Evolutionary conservation across 176 grass and related monocot species (phyloP).

Genomic region (Juncus effusus): DNA sequence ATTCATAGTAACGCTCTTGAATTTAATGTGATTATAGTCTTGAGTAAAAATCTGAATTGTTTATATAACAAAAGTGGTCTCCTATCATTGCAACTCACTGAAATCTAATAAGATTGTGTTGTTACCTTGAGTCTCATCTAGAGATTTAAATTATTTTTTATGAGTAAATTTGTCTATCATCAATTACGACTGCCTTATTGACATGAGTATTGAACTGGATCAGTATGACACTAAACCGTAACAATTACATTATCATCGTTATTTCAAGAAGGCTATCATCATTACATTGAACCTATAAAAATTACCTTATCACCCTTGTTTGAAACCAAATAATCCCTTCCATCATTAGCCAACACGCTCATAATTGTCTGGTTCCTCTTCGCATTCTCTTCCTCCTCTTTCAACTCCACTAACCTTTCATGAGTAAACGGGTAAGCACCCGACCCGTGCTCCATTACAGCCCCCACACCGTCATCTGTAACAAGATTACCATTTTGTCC

Average conservation of each 20-base stretch:
- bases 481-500: conserved; percentile 40
- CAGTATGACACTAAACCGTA: not conserved
- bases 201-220: too few relatives aligned
- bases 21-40: too few relatives aligned
- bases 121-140: too few relatives aligned
- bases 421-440: conserved; percentile 75
- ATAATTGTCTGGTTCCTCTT: conserved; percentile 63
- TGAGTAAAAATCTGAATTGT: too few relatives aligned
- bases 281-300: not conserved
- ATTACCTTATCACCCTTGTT: conserved; percentile 60
- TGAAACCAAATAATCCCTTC: conserved; percentile 57
- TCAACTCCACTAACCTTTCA: conserved; percentile 50
- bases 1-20: not conserved
- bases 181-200: too few relatives aligned
- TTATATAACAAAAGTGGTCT: too few relatives aligned
- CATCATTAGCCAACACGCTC: conserved; percentile 42
- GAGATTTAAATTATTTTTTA: too few relatives aligned
- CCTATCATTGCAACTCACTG: too few relatives aligned
- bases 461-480: conserved; percentile 33
- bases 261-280: conserved; percentile 20
- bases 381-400: conserved; percentile 50
- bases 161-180: too few relatives aligned
- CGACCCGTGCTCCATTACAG: conserved; percentile 44
- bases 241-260: conserved; percentile 49
- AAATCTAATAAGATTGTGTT: too few relatives aligned